Conservation (phyloP, 768 basidiomycete species). For the Termitomyces sp. region DNA sequence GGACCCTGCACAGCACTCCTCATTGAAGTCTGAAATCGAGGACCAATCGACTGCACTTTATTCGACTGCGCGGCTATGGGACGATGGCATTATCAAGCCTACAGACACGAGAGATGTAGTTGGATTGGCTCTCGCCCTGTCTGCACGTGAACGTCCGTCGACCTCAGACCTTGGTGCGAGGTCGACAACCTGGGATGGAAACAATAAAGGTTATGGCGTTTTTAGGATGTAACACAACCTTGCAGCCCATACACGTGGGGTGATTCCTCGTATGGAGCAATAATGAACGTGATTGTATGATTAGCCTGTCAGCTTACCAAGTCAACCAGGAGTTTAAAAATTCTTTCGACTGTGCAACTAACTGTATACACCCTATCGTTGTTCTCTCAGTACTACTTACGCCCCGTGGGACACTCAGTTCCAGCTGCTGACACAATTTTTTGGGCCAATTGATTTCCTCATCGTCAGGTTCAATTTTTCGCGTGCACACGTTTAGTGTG, state of each 20-base stretch:
- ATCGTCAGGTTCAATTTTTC: not conserved
- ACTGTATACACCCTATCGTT: not conserved
- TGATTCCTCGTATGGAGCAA: not conserved
- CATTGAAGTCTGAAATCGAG: conserved; percentile 80
- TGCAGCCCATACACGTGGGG: not conserved
- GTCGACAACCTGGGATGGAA: conserved; percentile 67
- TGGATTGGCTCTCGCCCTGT: conserved; percentile 83
- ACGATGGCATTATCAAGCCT: conserved; percentile 88
- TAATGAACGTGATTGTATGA: not conserved
- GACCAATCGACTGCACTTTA: conserved; percentile 83
- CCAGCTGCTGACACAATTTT: not conserved
- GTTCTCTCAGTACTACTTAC: not conserved
- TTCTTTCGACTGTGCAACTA: not conserved
- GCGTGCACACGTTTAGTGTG: not conserved
- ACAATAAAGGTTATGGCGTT: conserved; percentile 73
- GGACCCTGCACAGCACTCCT: conserved; percentile 73
- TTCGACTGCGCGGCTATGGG: conserved; percentile 91
- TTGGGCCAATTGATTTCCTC: not conserved
- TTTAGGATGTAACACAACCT: conserved; percentile 69
- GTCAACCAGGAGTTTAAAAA: not conserved
- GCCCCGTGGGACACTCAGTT: not conserved
- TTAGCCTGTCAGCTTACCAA: not conserved
- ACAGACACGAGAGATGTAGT: conserved; percentile 85
- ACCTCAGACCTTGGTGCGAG: conserved; percentile 8
- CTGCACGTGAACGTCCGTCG: conserved; percentile 39